phyloP scores from a whole-genome alignment of 148 eudicot species.

The Silene conica region DNA sequence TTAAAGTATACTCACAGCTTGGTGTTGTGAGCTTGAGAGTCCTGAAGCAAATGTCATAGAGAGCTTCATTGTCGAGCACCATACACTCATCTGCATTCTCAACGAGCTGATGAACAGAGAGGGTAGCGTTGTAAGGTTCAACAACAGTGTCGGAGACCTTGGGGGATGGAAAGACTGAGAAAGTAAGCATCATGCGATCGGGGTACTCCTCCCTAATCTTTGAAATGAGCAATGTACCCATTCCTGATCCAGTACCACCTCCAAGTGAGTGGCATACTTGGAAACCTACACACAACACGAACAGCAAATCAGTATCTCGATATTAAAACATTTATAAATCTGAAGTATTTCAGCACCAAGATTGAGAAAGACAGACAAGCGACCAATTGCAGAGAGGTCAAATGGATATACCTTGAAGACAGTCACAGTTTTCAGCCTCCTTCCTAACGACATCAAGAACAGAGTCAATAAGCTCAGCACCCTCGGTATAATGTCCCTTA shows the following conservation, averaged over 20 bases:
- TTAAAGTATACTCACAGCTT: conserved; percentile 31
- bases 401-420: conserved; percentile 31
- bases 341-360: no score
- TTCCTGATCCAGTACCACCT: conserved; percentile 41
- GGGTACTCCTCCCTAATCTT: conserved; percentile 44
- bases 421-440: conserved; percentile 41
- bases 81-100: conserved; percentile 43
- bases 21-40: conserved; percentile 43
- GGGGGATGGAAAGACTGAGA: conserved; percentile 38
- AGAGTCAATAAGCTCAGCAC: conserved; percentile 39
- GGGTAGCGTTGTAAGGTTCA: conserved; percentile 42
- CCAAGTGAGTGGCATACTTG: conserved; percentile 42
- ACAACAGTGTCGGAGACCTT: conserved; percentile 43
- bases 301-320: no score
- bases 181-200: conserved; percentile 41
- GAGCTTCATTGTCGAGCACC: conserved; percentile 38
- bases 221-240: conserved; percentile 38
- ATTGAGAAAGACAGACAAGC: no score
- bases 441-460: conserved; percentile 42
- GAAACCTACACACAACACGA: conserved; percentile 19
- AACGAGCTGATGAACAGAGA: conserved; percentile 37
- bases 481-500: conserved; percentile 36
- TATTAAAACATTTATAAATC: no score
- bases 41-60: conserved; percentile 37
- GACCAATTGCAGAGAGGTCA: not conserved